phyloP scores from a whole-genome alignment of 345 rosid species.

The Sonneratia alba region DNA sequence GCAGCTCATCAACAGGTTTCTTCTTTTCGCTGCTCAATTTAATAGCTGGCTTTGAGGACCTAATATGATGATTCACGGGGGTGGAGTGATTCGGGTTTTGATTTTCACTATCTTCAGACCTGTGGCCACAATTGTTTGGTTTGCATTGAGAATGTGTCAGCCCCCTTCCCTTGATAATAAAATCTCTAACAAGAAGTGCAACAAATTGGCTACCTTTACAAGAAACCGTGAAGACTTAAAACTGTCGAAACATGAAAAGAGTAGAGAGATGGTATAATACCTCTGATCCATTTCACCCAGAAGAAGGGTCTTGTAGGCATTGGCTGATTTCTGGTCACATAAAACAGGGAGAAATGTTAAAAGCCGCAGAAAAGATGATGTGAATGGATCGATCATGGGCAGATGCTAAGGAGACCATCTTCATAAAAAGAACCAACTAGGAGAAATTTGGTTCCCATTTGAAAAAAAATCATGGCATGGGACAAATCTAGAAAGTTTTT shows the following conservation, averaged over 20 bases:
- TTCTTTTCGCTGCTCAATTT: slow-evolving; percentile 56
- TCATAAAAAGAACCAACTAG: not conserved
- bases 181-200: slow-evolving; percentile 24
- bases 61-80: slow-evolving; percentile 33
- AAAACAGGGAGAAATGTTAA: slow-evolving; percentile 5
- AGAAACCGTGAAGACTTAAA: slow-evolving; percentile 8
- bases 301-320: slow-evolving; percentile 20
- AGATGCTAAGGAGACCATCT: not conserved
- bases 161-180: slow-evolving; percentile 47
- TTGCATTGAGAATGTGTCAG: slow-evolving; percentile 26
- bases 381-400: not conserved
- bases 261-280: slow-evolving; percentile 15
- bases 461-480: too few species aligned
- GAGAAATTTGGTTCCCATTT: not conserved
- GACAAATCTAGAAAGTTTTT: too few species aligned
- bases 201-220: not conserved
- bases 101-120: slow-evolving; percentile 47
- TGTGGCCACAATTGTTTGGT: slow-evolving; percentile 14
- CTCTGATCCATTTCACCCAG: slow-evolving; percentile 32
- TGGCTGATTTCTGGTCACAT: slow-evolving; percentile 17
- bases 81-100: slow-evolving; percentile 54
- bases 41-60: slow-evolving; percentile 36
- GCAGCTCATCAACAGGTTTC: slow-evolving; percentile 20
- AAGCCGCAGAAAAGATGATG: not conserved
- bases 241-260: not conserved